Conservation (phyloP, 2,329 filamentous ascomycete genomes). For the Diaporthe caulivora region DNA sequence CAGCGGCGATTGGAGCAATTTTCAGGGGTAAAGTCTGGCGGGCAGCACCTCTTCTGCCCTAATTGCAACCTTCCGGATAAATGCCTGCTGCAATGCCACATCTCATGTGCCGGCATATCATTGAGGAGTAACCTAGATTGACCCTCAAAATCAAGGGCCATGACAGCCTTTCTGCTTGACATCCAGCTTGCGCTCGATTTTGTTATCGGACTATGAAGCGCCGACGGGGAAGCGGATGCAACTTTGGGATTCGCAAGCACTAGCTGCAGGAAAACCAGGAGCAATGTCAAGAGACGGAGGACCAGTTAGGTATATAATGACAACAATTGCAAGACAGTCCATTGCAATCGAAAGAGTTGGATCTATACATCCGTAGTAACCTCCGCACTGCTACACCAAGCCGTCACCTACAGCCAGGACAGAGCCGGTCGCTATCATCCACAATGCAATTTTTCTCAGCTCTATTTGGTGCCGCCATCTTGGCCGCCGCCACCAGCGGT, state of each 20-base stretch:
- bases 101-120: conserved; percentile 10
- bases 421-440: not conserved
- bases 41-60: not conserved
- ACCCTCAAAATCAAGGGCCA: not conserved
- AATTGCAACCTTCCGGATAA: conserved; percentile 23
- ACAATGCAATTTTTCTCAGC: conserved; percentile 16
- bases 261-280: not conserved
- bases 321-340: not conserved
- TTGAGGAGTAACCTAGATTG: conserved; percentile 16
- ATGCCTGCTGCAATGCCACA: conserved; percentile 2
- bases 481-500: conserved; percentile 38
- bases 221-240: conserved; percentile 28
- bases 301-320: conserved; percentile 6
- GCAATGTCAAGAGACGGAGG: not conserved
- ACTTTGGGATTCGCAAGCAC: not conserved
- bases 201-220: conserved; percentile 22
- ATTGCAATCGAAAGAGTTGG: too few relatives aligned
- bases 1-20: conserved; percentile 6
- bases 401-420: not conserved
- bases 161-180: not conserved
- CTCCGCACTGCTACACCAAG: not conserved
- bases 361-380: not conserved
- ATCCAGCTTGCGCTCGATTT: not conserved
- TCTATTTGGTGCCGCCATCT: conserved; percentile 34
- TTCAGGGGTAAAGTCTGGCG: conserved; percentile 9